phyloP scores from a whole-genome alignment of 2,329 filamentous ascomycete species.

The Diaporthe aspalathi region DNA sequence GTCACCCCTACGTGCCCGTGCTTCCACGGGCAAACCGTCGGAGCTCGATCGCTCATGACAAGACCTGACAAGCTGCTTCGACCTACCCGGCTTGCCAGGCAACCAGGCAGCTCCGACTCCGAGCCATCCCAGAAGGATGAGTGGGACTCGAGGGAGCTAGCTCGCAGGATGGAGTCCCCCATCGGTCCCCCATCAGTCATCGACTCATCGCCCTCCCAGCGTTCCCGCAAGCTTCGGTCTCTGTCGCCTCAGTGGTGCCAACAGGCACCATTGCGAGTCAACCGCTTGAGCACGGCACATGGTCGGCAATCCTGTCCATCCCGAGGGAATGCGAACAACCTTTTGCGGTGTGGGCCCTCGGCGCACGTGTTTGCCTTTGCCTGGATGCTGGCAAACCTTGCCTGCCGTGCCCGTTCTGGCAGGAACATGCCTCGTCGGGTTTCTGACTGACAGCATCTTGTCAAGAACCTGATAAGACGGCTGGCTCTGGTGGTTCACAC shows the following conservation, averaged over 20 bases:
- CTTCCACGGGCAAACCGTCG: not conserved
- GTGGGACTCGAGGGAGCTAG: constrained; percentile 5
- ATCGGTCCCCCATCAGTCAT: not conserved
- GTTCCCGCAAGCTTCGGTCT: not conserved
- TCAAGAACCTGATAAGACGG: not conserved
- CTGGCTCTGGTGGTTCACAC: not conserved
- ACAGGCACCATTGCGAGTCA: not conserved
- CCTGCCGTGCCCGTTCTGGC: too few relatives aligned
- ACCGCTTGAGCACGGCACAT: not conserved
- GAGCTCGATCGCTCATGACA: not conserved
- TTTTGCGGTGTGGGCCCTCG: too few relatives aligned
- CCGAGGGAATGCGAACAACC: not conserved
- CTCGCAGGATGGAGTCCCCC: not conserved
- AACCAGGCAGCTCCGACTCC: not conserved
- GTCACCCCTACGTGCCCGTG: too few relatives aligned
- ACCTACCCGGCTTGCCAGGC: too few relatives aligned
- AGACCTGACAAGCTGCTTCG: not conserved
- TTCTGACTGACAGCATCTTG: not conserved
- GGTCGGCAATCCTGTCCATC: not conserved
- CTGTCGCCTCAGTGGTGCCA: not conserved
- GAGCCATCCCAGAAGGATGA: too few relatives aligned
- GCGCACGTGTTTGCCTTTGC: too few relatives aligned
- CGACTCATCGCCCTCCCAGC: too few relatives aligned
- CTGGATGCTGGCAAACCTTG: too few relatives aligned
- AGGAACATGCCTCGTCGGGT: not conserved